phyloP scores from a whole-genome alignment of 1,139 yeast species.

The Geotrichum candidum region DNA sequence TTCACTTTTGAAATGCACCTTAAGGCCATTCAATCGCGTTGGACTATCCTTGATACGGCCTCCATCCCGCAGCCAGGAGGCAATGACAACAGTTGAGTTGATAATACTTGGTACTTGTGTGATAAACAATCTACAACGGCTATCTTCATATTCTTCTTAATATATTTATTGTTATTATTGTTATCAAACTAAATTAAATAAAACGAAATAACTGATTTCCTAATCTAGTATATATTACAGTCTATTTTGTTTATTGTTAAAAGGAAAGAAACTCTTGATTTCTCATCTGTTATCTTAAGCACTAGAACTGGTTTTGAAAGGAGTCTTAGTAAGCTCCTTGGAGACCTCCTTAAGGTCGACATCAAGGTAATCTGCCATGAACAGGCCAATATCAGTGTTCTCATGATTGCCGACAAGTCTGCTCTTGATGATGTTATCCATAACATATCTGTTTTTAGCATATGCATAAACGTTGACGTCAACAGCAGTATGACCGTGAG shows the following conservation, averaged over 20 bases:
- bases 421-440: slow-evolving; percentile 31
- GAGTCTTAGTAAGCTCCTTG: slow-evolving; percentile 20
- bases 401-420: slow-evolving; percentile 48
- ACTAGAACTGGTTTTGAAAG: not conserved
- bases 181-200: not conserved
- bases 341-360: slow-evolving; percentile 51
- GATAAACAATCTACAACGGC: not conserved
- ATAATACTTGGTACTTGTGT: not conserved
- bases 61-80: not conserved
- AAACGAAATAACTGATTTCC: not conserved
- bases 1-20: slow-evolving; percentile 12
- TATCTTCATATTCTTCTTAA: too few relatives aligned
- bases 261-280: not conserved
- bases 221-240: not conserved
- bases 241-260: too few relatives aligned
- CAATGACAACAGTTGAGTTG: not conserved
- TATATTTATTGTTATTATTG: not conserved
- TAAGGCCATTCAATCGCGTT: slow-evolving; percentile 9
- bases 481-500: slow-evolving; percentile 86
- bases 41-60: slow-evolving; percentile 14
- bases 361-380: slow-evolving; percentile 55
- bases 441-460: slow-evolving; percentile 46
- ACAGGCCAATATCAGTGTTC: slow-evolving; percentile 73
- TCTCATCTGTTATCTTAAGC: not conserved
- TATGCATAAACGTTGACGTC: slow-evolving; percentile 80